Conservation (phyloP, 2,329 filamentous ascomycete genomes). For the Fusarium agapanthi region DNA sequence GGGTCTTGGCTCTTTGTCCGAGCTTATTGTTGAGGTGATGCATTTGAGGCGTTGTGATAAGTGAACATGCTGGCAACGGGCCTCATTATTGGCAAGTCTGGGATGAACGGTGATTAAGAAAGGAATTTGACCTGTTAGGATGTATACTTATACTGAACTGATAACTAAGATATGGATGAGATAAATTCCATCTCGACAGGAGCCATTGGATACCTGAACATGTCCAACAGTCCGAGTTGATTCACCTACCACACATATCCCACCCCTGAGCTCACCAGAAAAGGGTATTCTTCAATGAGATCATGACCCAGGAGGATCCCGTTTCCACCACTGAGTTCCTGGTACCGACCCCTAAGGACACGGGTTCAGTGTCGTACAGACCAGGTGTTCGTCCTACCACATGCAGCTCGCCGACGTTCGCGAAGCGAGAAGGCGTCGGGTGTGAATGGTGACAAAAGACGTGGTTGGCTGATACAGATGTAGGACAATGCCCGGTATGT, state of each 20-base stretch:
- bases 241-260: neutral
- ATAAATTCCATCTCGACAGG: too few species aligned
- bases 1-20: neutral
- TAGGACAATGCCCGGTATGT: constrained; percentile 13
- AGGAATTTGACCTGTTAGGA: neutral
- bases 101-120: neutral
- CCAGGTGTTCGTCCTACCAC: constrained; percentile 25
- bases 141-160: neutral
- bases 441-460: neutral
- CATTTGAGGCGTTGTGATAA: neutral
- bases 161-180: neutral
- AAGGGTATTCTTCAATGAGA: neutral
- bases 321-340: neutral
- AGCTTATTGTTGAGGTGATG: neutral
- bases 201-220: neutral
- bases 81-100: neutral
- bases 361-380: constrained; percentile 16
- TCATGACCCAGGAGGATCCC: neutral
- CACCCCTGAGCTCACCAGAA: neutral
- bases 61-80: neutral
- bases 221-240: neutral
- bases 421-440: constrained; percentile 36
- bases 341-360: neutral
- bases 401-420: constrained; percentile 26
- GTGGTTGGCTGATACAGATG: constrained; percentile 12